phyloP scores from a whole-genome alignment of 2,329 filamentous ascomycete species.

The Alternaria ventricosa region DNA sequence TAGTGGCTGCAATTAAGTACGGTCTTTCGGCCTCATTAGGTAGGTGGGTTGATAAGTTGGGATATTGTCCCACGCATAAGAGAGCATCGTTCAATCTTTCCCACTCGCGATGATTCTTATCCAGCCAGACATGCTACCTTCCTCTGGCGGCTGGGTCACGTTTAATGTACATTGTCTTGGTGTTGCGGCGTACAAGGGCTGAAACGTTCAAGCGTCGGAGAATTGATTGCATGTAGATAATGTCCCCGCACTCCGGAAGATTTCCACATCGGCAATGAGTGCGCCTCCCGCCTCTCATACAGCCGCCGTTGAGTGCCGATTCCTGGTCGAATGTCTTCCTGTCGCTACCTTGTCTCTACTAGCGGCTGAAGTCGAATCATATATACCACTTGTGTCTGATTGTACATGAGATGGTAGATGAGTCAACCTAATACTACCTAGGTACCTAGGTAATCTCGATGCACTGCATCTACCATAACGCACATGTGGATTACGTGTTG shows the following conservation, averaged over 20 bases:
- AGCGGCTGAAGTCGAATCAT: neutral
- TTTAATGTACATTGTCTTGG: constrained; percentile 15
- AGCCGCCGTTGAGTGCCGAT: neutral
- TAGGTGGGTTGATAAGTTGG: neutral
- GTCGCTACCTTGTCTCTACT: neutral
- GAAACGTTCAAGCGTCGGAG: constrained; percentile 17
- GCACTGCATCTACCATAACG: neutral
- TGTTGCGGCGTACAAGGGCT: constrained; percentile 5
- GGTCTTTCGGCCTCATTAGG: constrained; percentile 3
- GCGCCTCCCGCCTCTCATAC: neutral
- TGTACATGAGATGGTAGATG: neutral
- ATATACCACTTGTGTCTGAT: neutral
- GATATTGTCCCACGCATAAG: neutral
- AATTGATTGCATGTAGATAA: constrained; percentile 6
- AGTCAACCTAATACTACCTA: neutral
- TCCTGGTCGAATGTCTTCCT: neutral
- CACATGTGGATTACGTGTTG: neutral
- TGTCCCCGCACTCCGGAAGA: constrained; percentile 8
- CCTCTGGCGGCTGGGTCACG: neutral
- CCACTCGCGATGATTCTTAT: neutral
- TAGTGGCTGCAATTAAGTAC: neutral
- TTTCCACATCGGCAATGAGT: constrained; percentile 1
- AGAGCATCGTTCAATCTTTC: neutral
- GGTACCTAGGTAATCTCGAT: neutral
- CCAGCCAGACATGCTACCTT: neutral